phyloP scores from a whole-genome alignment of 106 monocot species.

The Dendrobium huoshanense region DNA sequence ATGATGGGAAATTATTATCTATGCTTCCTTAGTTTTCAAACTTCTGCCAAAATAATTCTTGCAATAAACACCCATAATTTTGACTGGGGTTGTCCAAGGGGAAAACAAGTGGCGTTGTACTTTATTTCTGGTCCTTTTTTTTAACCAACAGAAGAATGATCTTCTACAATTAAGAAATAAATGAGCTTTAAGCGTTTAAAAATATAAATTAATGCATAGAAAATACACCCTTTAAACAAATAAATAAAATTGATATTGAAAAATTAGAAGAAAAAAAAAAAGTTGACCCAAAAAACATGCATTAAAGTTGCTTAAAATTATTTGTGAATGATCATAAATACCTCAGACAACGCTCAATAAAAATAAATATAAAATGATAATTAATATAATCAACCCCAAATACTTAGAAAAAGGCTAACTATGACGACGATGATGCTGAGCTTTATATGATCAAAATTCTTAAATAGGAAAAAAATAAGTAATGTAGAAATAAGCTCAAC shows the following conservation, averaged over 20 bases:
- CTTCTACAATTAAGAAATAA: not conserved
- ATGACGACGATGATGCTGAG: not conserved
- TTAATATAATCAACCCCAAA: not conserved
- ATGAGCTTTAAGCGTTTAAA: not conserved
- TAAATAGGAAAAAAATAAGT: not conserved
- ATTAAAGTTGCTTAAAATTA: not conserved
- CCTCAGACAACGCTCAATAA: not conserved
- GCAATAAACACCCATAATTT: not conserved
- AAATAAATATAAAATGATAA: not conserved
- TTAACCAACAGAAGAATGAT: not conserved
- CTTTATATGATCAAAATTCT: not conserved
- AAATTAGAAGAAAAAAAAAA: not conserved
- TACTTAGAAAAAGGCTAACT: not conserved
- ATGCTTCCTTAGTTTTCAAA: no score
- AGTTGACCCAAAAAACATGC: not conserved
- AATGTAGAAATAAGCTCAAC: not conserved
- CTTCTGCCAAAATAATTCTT: no score
- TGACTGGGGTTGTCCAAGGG: not conserved
- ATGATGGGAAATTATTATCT: not conserved
- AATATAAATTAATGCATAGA: not conserved
- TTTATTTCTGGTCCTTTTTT: not conserved
- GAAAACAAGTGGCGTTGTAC: not conserved
- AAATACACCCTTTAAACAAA: not conserved
- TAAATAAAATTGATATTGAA: not conserved
- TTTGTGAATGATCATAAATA: not conserved